Percentiles rank a stretch among this genome's conserved stretches.
Conservation (phyloP, 2,329 filamentous ascomycete species). For the Pseudogymnoascus sp. region DNA sequence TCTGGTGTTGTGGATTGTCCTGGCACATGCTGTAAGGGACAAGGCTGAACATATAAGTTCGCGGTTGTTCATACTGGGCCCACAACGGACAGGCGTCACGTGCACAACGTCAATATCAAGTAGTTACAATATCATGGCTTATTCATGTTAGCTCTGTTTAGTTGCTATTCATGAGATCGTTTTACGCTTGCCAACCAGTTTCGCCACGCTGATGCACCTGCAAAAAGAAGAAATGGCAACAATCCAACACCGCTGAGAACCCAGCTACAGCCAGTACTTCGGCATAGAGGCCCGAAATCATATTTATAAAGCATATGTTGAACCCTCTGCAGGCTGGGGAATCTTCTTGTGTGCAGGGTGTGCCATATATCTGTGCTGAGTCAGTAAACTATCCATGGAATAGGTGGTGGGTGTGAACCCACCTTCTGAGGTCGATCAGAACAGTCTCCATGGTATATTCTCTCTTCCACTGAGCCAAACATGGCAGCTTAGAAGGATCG, state of each 20-base stretch:
- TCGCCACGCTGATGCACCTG: conserved; percentile 31
- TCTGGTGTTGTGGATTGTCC: conserved; percentile 14
- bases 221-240: conserved; percentile 18
- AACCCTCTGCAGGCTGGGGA: conserved; percentile 82
- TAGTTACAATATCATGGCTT: conserved; percentile 4
- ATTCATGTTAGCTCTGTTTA: conserved; percentile 8
- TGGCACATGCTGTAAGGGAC: not conserved
- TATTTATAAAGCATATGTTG: conserved; percentile 40
- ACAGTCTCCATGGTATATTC: conserved; percentile 94
- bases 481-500: conserved; percentile 73
- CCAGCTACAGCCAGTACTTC: not conserved
- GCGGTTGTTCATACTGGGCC: not conserved
- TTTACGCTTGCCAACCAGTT: conserved; percentile 18
- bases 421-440: conserved; percentile 77
- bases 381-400: conserved; percentile 22
- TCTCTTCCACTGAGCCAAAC: conserved; percentile 81
- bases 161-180: conserved; percentile 11
- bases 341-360: conserved; percentile 88
- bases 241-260: conserved; percentile 8
- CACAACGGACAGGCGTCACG: not conserved
- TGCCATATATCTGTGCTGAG: conserved; percentile 73
- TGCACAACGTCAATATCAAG: conserved; percentile 5
- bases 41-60: conserved; percentile 4
- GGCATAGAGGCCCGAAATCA: not conserved
- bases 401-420: conserved; percentile 20